Percentiles rank a stretch among this genome's conserved stretches.
These are phyloP conservation scores for Claviceps fusiformis DNA, from an alignment of 2,329 filamentous ascomycete species.

Conservation along the genomic window DNA sequence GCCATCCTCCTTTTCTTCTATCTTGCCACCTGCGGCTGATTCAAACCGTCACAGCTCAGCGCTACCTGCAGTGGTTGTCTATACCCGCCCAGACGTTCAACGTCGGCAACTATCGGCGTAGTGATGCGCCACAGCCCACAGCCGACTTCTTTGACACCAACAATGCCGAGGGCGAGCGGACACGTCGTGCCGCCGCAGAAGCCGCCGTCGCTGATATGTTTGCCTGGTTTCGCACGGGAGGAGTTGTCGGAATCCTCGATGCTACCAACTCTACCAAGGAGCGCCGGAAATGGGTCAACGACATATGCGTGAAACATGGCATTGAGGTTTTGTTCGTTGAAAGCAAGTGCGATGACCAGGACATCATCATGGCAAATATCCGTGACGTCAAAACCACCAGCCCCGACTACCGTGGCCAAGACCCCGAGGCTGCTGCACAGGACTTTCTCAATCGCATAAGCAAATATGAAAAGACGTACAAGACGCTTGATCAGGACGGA, in stretches of 20 bases:
- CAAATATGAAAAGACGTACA: slow-evolving; percentile 95
- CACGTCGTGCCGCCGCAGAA: slow-evolving; percentile 77
- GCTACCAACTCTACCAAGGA: slow-evolving; percentile 93
- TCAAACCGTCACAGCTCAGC: slow-evolving; percentile 47
- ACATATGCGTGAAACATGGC: slow-evolving; percentile 59
- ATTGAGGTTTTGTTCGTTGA: slow-evolving; percentile 94
- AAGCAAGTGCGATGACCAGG: slow-evolving; percentile 91
- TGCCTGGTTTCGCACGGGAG: slow-evolving; percentile 71
- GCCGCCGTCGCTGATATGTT: slow-evolving; percentile 90
- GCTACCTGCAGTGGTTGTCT: slow-evolving; percentile 93
- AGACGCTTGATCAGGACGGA: slow-evolving; percentile 68
- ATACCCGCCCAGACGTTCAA: slow-evolving; percentile 94
- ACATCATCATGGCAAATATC: slow-evolving; percentile 96
- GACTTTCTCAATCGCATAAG: slow-evolving; percentile 91
- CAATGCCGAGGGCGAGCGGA: slow-evolving; percentile 81
- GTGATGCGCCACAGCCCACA: slow-evolving; percentile 75
- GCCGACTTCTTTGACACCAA: slow-evolving; percentile 91
- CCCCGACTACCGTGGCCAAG: slow-evolving; percentile 86
- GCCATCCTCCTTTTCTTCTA: background rate
- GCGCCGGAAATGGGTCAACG: slow-evolving; percentile 80
- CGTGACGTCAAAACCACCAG: slow-evolving; percentile 94
- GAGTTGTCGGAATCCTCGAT: slow-evolving; percentile 85
- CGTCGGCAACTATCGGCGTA: slow-evolving; percentile 87
- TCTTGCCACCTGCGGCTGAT: background rate
- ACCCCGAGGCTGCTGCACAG: slow-evolving; percentile 77